Base-by-base conservation (phyloP, 345 rosid species). In the Orychophragmus violaceus region DNA sequence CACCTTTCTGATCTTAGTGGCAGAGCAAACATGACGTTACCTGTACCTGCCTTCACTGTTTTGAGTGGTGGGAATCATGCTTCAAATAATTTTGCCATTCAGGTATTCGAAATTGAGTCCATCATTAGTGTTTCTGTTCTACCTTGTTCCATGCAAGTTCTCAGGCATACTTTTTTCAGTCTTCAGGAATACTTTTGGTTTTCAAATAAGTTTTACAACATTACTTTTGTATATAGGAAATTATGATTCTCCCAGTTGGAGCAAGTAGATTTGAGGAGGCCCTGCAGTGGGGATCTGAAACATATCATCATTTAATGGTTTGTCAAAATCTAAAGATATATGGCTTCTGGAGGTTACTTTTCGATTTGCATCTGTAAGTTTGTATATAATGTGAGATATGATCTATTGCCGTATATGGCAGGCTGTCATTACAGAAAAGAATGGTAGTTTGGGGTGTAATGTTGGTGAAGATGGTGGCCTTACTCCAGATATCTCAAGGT, bases 401-500 rank as follows among this genome's bases (percentile, higher is more conserved):
- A 69, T 58, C 52, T 67, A 71, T 77, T 76, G 64, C 66, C 82
- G 48, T 59, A 36, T 62, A 74, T 75, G 64, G 50, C 86, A 94
- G 99, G 97, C 87, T 79, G 91, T 90, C 74, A 82, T 94, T 76
- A 62, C 80, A 41, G 96, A 94, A 84, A 94, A 82, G 78, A 79
- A 81, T 75, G 95, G 89, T 75, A 73, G 66, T 14, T 75, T 71
- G 73, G 97, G 83, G 67, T 90, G 97, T 76, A 90, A 84, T 81
- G 91, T 82, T 76, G 95, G 95, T 70, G 95, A 87, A 67, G 95
- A 84, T 81, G 97, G 99, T 75, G 99, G 99, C 67, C 84, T 94
- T 76, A 82, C 89, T 78, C 99, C 99, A 33, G 83, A 88, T 76
- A 83, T 94, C 59, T 87, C 93, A 37, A 90, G 95, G 99, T 82